Evolutionary conservation across 2,329 filamentous ascomycete genomes (phyloP).

Genomic region (Colletotrichum viniferum): DNA sequence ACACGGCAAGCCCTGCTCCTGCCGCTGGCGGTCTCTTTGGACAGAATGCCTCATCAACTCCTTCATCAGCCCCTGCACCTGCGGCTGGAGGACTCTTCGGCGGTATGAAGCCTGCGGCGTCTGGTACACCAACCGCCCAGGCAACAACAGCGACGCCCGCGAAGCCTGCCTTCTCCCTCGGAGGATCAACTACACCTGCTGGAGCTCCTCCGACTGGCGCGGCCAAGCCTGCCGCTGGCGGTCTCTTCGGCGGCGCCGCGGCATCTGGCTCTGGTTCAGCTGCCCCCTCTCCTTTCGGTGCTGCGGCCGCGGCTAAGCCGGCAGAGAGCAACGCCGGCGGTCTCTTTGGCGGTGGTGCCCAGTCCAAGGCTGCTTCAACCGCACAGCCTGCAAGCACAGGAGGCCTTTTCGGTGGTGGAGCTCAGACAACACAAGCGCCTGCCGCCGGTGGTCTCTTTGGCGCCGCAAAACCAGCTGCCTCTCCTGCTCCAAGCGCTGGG

Average conservation of each 20-base stretch:
- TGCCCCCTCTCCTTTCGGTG: slow-evolving; percentile 15
- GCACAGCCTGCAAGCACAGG: slow-evolving; percentile 20
- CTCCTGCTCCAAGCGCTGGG: slow-evolving; percentile 3
- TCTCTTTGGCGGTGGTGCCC: slow-evolving; percentile 34
- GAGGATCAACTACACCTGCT: slow-evolving; percentile 59
- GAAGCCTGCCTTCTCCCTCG: slow-evolving; percentile 53
- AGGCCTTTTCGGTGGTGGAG: slow-evolving; percentile 19
- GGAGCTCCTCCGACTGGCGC: slow-evolving; percentile 53
- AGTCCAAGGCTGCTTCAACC: slow-evolving; percentile 30
- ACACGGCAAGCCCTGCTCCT: slow-evolving; percentile 27
- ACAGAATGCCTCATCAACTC: slow-evolving; percentile 23
- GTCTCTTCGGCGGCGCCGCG: slow-evolving; percentile 33
- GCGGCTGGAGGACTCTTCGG: slow-evolving; percentile 19
- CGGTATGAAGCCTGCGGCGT: slow-evolving; percentile 5
- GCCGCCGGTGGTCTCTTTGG: slow-evolving; percentile 28
- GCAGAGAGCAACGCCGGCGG: slow-evolving; percentile 20
- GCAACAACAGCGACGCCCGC: slow-evolving; percentile 41
- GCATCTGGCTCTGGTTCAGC: slow-evolving; percentile 10
- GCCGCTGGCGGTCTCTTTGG: slow-evolving; percentile 31
- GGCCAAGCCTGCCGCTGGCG: slow-evolving; percentile 31
- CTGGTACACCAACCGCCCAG: slow-evolving; percentile 12
- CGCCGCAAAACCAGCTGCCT: slow-evolving; percentile 3
- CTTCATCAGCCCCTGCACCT: slow-evolving; percentile 25
- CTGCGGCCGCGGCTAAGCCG: slow-evolving; percentile 7
- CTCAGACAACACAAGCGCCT: slow-evolving; percentile 1